Conservation (phyloP, 108 stramenopile species). For the Stephanodiscus triporus region DNA sequence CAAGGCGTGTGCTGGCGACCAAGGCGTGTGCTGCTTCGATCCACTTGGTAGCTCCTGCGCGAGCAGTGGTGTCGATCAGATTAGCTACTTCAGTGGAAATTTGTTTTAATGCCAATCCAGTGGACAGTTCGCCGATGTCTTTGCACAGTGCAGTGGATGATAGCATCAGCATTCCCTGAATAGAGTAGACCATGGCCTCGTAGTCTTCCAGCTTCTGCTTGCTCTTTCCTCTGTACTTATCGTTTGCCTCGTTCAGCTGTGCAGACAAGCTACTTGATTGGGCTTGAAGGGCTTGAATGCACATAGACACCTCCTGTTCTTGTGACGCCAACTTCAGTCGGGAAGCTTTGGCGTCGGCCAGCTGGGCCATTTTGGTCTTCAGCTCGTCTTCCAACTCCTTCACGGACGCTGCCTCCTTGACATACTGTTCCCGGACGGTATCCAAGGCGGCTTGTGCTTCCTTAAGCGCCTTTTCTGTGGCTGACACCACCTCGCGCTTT, state of each 20-base stretch:
- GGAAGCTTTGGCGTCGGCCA: constrained; percentile 25
- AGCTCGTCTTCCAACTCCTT: constrained; percentile 28
- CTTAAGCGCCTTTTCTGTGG: constrained; percentile 28
- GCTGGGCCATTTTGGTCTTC: constrained; percentile 10
- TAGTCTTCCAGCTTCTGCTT: constrained; percentile 27
- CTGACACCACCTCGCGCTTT: constrained; percentile 21
- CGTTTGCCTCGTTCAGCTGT: constrained; percentile 31
- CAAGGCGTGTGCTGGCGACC: too few relatives aligned
- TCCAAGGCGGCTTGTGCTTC: constrained; percentile 33
- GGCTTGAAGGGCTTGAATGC: constrained; percentile 24
- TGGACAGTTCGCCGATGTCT: too few relatives aligned
- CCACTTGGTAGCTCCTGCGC: too few relatives aligned
- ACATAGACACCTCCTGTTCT: constrained; percentile 9
- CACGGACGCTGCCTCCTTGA: constrained; percentile 13
- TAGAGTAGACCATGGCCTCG: constrained; percentile 21
- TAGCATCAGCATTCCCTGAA: constrained; percentile 24
- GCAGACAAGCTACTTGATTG: constrained; percentile 7
- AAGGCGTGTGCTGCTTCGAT: too few relatives aligned
- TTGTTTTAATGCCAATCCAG: too few relatives aligned
- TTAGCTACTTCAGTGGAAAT: too few relatives aligned
- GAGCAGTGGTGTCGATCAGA: too few relatives aligned
- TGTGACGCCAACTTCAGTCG: neutral
- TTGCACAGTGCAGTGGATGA: too few relatives aligned
- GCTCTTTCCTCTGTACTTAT: constrained; percentile 8
- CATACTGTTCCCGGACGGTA: constrained; percentile 11